Evolutionary conservation across 73 alveolate genomes (phyloP).

Genomic region (Uronychia setigera): DNA sequence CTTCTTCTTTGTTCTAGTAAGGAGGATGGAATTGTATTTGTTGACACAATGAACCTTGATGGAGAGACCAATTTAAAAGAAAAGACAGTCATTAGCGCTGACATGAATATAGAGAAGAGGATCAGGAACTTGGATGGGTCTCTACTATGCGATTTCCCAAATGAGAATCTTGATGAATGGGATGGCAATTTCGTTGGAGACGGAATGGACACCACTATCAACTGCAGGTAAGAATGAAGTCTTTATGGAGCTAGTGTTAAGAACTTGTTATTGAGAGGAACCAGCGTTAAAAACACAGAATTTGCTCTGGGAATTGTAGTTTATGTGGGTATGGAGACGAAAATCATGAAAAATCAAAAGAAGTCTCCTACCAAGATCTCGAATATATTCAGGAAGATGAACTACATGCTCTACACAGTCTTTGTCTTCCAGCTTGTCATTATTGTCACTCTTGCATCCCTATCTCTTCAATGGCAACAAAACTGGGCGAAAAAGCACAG

Average conservation of each 20-base stretch:
- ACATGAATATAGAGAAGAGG: conserved; percentile 12
- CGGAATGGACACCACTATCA: conserved; percentile 37
- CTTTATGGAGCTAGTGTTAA: conserved; percentile 69
- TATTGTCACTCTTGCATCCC: conserved; percentile 32
- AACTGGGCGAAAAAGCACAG: conserved; percentile 1
- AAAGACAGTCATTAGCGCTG: conserved; percentile 52
- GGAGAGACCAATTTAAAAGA: conserved; percentile 92
- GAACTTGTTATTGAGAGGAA: conserved; percentile 93
- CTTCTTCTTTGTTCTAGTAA: conserved; percentile 49
- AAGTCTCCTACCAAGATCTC: conserved; percentile 91
- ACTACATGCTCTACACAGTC: conserved; percentile 70
- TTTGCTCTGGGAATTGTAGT: conserved; percentile 90
- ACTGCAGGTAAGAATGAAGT: conserved; percentile 39
- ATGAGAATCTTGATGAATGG: conserved; percentile 85
- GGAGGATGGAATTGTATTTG: conserved; percentile 61
- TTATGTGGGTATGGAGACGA: conserved; percentile 96
- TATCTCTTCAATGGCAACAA: conserved; percentile 32
- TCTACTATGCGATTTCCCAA: conserved; percentile 82
- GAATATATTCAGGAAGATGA: conserved; percentile 83
- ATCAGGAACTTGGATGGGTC: conserved; percentile 53
- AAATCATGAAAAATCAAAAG: conserved; percentile 96
- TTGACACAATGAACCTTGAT: conserved; percentile 90
- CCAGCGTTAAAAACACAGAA: conserved; percentile 90
- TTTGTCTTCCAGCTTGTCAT: conserved; percentile 66
- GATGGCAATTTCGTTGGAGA: conserved; percentile 76